Percentiles rank a stretch among this genome's conserved stretches.
phyloP scores from a whole-genome alignment of 2,329 filamentous ascomycete species.

The Huntiella omanensis region DNA sequence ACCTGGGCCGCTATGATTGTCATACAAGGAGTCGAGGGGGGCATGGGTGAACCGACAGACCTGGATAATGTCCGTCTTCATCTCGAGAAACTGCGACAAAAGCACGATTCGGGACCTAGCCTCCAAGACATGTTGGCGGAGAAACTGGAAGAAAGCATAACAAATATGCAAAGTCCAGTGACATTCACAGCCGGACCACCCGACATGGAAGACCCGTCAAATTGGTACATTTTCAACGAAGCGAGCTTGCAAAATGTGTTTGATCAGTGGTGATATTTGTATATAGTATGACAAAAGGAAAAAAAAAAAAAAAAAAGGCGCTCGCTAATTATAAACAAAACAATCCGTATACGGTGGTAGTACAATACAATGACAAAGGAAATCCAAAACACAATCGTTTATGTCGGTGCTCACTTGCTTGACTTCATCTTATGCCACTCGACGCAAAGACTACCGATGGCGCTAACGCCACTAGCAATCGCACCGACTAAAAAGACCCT shows the following conservation, averaged over 20 bases:
- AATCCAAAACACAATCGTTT: neutral
- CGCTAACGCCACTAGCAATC: constrained; percentile 3
- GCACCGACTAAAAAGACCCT: constrained; percentile 8
- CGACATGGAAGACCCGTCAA: constrained; percentile 12
- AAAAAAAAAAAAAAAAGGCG: neutral
- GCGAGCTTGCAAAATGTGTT: constrained; percentile 14
- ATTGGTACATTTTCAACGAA: constrained; percentile 17
- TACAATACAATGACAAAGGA: neutral
- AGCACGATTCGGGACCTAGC: constrained; percentile 15
- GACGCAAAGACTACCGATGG: constrained; percentile 5
- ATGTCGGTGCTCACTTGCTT: neutral
- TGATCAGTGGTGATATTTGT: constrained; percentile 11
- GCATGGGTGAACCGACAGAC: constrained; percentile 19
- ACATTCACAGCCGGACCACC: constrained; percentile 10
- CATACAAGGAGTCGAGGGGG: constrained; percentile 22
- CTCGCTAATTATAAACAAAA: neutral
- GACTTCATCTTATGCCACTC: constrained; percentile 7
- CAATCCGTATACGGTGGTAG: too few relatives aligned
- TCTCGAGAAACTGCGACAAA: constrained; percentile 16
- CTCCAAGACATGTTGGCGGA: constrained; percentile 14
- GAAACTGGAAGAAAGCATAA: constrained; percentile 16
- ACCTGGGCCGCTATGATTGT: constrained; percentile 26
- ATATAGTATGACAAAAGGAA: neutral
- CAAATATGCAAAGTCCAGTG: constrained; percentile 14
- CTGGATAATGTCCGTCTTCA: constrained; percentile 17